These are phyloP conservation scores for Cicer yamashitae DNA, from an alignment of 306 rosid genomes.

Conservation along the genomic window DNA sequence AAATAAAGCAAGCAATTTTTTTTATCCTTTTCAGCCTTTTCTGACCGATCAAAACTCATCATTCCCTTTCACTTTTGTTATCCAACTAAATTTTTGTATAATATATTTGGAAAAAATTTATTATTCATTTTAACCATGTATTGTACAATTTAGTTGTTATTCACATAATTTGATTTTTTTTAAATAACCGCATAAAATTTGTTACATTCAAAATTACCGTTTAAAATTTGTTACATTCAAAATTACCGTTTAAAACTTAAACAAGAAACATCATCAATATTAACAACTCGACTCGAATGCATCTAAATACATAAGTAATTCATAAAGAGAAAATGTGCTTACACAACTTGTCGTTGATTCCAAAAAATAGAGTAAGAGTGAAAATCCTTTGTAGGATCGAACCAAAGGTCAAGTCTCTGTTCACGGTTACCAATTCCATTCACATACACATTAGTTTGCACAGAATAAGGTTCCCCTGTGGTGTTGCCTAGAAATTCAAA, in stretches of 20 bases:
- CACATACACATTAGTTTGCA: slow-evolving; percentile 84
- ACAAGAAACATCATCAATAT: too few species aligned
- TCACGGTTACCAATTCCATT: slow-evolving; percentile 94
- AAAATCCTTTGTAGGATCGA: slow-evolving; percentile 82
- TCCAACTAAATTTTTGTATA: too few species aligned
- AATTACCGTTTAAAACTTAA: too few species aligned
- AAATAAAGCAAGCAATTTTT: slow-evolving; percentile 34
- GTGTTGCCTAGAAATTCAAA: slow-evolving; percentile 91
- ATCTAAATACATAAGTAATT: background rate
- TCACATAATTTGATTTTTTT: too few species aligned
- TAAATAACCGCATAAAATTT: too few species aligned
- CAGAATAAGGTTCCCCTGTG: slow-evolving; percentile 84
- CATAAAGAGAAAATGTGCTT: slow-evolving; percentile 46
- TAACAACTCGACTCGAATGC: too few species aligned
- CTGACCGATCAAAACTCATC: background rate
- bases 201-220: too few species aligned
- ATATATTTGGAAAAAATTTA: too few species aligned
- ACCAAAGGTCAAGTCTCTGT: slow-evolving; percentile 92
- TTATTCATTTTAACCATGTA: background rate
- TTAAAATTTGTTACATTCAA: too few species aligned
- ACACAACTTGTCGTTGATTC: slow-evolving; percentile 94
- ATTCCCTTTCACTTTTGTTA: too few species aligned
- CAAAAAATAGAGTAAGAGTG: slow-evolving; percentile 84
- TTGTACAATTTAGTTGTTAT: too few species aligned
- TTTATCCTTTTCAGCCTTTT: slow-evolving; percentile 32